Evolutionary conservation across 2,329 filamentous ascomycete species (phyloP).

Genomic region (Ophiostoma ulmi): DNA sequence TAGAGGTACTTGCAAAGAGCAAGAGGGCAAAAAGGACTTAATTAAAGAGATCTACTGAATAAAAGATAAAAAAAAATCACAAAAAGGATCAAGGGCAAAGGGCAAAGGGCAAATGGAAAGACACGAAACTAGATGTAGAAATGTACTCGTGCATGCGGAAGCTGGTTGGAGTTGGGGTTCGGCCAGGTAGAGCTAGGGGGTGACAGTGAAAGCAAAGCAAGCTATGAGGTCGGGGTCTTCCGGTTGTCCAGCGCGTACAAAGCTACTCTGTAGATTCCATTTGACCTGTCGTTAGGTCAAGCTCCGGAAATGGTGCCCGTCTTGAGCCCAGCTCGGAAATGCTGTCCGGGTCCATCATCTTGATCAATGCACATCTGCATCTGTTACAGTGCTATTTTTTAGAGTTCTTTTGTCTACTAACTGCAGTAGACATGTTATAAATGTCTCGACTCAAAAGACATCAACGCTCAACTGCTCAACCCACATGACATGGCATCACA

Average conservation of each 20-base stretch:
- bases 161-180: not conserved
- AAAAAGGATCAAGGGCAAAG: not conserved
- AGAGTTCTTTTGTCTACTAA: too few relatives aligned
- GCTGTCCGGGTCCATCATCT: not conserved
- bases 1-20: not conserved
- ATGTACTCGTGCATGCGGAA: not conserved
- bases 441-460: too few relatives aligned
- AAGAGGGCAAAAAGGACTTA: not conserved
- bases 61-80: too few relatives aligned
- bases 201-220: not conserved
- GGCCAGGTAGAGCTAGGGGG: not conserved
- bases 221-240: not conserved
- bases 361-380: not conserved
- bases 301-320: too few relatives aligned
- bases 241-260: not conserved
- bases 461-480: not conserved
- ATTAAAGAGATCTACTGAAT: too few relatives aligned
- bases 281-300: too few relatives aligned
- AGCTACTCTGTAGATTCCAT: not conserved
- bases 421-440: too few relatives aligned
- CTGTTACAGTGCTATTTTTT: too few relatives aligned
- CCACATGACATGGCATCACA: not conserved
- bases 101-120: conserved; percentile 8
- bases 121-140: too few relatives aligned
- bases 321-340: not conserved